Percentiles rank a stretch among this genome's conserved stretches.
Conservation (phyloP, 129 eudicot genomes). For the Centaurea solstitialis region DNA sequence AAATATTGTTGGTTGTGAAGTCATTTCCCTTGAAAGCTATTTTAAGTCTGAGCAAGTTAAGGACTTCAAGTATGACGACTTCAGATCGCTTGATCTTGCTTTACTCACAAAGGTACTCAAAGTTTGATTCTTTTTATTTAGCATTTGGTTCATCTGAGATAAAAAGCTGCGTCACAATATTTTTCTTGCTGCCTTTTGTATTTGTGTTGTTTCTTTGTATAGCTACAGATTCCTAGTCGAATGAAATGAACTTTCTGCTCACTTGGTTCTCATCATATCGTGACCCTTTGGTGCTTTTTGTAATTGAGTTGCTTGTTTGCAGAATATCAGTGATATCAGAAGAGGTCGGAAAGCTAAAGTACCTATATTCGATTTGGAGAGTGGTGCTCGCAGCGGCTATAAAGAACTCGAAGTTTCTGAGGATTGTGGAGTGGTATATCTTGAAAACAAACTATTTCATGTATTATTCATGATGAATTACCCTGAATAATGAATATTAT, state of each 20-base stretch:
- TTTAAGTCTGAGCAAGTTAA: constrained; percentile 86
- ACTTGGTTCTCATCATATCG: not conserved
- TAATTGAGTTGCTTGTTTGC: constrained; percentile 22
- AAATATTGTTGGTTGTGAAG: constrained; percentile 98
- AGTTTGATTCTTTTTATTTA: constrained; percentile 3
- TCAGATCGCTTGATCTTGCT: constrained; percentile 85
- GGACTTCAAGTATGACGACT: constrained; percentile 90
- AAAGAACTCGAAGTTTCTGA: constrained; percentile 92
- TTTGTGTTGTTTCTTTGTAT: not conserved
- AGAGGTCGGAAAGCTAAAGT: constrained; percentile 69
- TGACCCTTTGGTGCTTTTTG: not conserved
- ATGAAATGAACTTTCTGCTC: not conserved
- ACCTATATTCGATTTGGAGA: constrained; percentile 88
- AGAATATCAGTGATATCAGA: constrained; percentile 88
- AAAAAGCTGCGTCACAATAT: not conserved
- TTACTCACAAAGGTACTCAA: constrained; percentile 77
- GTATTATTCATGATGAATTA: not conserved
- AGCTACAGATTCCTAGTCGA: not conserved
- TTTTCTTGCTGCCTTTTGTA: not conserved
- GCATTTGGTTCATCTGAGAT: not conserved
- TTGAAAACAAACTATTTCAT: not conserved
- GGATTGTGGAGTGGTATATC: constrained; percentile 88
- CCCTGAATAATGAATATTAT: not conserved
- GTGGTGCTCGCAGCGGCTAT: constrained; percentile 82
- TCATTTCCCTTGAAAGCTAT: constrained; percentile 95